A percentile compares a stretch with the other conserved stretches of the same genome.
Conservation (phyloP, 2,329 filamentous ascomycete genomes). For the Curvularia verruculosa region DNA sequence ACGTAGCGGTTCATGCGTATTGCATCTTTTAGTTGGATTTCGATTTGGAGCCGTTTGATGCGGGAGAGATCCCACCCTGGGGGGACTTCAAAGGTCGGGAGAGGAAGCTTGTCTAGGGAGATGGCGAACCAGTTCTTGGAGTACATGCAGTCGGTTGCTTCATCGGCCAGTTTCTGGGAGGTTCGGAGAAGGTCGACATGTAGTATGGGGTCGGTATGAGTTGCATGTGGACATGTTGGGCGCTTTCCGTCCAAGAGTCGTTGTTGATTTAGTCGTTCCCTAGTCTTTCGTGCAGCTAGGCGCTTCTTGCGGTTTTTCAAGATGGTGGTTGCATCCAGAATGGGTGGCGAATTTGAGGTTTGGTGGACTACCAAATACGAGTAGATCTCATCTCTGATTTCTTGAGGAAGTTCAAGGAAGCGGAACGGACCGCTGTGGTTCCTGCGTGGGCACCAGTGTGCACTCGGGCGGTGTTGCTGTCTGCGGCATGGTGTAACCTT, state of each 20-base stretch:
- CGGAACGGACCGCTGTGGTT: constrained; percentile 28
- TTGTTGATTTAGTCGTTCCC: constrained; percentile 34
- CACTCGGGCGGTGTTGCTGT: not conserved
- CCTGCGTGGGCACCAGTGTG: constrained; percentile 1
- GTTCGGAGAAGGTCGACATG: constrained; percentile 31
- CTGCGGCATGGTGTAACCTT: constrained; percentile 6
- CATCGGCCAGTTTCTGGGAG: constrained; percentile 29
- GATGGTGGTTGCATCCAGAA: constrained; percentile 34
- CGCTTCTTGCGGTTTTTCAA: constrained; percentile 37
- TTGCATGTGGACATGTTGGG: constrained; percentile 24
- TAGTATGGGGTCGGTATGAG: constrained; percentile 24
- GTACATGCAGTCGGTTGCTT: constrained; percentile 38
- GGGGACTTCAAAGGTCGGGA: constrained; percentile 30
- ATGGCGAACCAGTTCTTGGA: constrained; percentile 39
- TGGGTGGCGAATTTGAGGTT: constrained; percentile 15
- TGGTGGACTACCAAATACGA: constrained; percentile 33
- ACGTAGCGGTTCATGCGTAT: constrained; percentile 41
- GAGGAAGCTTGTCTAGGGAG: constrained; percentile 33
- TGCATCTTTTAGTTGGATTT: constrained; percentile 40
- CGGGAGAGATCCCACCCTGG: constrained; percentile 33
- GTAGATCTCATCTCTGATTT: constrained; percentile 40
- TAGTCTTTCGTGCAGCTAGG: constrained; percentile 23
- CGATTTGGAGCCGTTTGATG: constrained; percentile 34
- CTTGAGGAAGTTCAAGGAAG: constrained; percentile 36
- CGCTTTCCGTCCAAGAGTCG: constrained; percentile 27